Conservation (phyloP, 208 protist genomes). For the Acanthamoeba healyi region DNA sequence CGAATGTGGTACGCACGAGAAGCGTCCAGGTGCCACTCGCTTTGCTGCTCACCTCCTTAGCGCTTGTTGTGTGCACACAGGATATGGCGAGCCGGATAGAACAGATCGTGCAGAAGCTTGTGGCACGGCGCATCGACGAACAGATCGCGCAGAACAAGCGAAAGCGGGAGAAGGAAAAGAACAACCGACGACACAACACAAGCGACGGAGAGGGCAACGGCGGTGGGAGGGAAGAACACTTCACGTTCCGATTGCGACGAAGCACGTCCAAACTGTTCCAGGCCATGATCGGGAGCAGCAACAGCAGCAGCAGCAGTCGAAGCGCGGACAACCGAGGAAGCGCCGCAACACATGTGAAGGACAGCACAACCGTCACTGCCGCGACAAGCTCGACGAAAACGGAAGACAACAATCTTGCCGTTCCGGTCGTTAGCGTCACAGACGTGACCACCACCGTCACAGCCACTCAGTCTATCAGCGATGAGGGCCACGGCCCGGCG, state of each 20-base stretch:
- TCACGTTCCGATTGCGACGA: not conserved
- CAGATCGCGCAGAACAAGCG: not conserved
- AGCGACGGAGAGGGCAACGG: not conserved
- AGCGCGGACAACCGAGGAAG: not conserved
- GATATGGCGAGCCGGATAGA: conserved; percentile 44
- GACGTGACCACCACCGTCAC: not conserved
- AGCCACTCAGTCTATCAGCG: not conserved
- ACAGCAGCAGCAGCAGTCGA: not conserved
- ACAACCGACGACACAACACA: not conserved
- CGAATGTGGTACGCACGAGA: not conserved
- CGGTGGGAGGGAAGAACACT: not conserved
- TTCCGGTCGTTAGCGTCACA: not conserved
- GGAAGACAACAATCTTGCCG: no score
- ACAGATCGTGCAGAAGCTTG: conserved; percentile 47
- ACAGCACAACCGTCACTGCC: not conserved
- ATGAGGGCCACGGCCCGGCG: not conserved
- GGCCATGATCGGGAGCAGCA: not conserved
- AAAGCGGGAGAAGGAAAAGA: not conserved
- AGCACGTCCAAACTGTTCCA: conserved; percentile 17
- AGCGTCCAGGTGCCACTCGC: not conserved
- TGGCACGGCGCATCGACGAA: conserved; percentile 12
- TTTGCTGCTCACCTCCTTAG: not conserved
- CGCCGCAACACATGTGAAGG: not conserved
- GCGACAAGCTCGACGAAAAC: not conserved
- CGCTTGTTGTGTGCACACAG: not conserved